Conservation (phyloP, 768 basidiomycete species). For the Phanerochaete carnosa region DNA sequence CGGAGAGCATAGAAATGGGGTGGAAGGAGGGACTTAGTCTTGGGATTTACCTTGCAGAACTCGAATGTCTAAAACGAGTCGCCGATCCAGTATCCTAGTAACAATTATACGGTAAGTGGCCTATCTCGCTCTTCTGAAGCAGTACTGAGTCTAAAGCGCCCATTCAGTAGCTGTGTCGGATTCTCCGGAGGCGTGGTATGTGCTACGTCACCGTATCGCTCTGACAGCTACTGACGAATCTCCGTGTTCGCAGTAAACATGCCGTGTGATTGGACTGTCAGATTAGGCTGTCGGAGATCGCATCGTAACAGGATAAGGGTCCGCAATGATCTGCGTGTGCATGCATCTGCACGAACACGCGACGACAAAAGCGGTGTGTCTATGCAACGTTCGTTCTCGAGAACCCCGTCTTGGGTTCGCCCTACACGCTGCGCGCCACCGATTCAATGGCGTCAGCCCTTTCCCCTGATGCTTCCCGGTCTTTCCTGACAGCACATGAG, state of each 20-base stretch:
- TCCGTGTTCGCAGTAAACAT: background rate
- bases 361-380: background rate
- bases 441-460: background rate
- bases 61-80: constrained; percentile 5
- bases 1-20: constrained; percentile 28
- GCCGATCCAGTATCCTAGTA: background rate
- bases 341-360: background rate
- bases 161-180: background rate
- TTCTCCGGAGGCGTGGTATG: background rate
- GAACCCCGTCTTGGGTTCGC: background rate
- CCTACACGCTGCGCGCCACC: background rate
- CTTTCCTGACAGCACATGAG: constrained; percentile 1
- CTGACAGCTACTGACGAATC: background rate
- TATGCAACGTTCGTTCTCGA: background rate
- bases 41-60: constrained; percentile 28
- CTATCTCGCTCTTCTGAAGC: background rate
- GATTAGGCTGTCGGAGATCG: background rate
- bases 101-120: background rate
- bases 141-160: background rate
- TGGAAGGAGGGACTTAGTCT: constrained; percentile 29
- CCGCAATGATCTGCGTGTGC: background rate
- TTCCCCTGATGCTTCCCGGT: background rate
- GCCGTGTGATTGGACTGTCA: background rate
- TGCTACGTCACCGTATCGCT: background rate
- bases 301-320: background rate